Evolutionary conservation across 2,329 filamentous ascomycete species (phyloP), one percentile per base, ranked within the genome.

Genomic region (Elsinoe necatrix): DNA sequence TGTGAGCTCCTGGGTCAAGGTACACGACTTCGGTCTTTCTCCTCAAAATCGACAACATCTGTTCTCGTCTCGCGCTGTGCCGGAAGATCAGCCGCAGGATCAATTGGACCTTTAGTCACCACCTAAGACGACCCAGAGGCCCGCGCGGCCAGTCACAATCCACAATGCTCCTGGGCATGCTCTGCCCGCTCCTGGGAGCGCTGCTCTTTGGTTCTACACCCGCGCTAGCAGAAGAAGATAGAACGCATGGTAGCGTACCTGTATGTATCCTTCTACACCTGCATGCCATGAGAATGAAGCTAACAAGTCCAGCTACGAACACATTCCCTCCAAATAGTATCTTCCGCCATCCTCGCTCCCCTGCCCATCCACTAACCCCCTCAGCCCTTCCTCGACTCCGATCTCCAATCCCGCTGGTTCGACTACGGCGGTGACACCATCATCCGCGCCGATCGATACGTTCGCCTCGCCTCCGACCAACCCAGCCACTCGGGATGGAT

Each of bases 351-450:
- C 37, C 52, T 58, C 42, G 55, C 39, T 8, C 23, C 21, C 20
- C 50, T 29, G 18, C 21, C 23, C 41, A 29, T 25, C 16, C 14
- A 52, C 31, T 34, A 23, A 35, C 29, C 34, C 12, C 45, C 14
- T 20, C 68, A 96, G 87, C 93, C 93, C 61, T 98, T 96, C 74
- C 83, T 98, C 65, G 93, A 98, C 75, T 93, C 90, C 60, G 93
- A 97, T 72, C 91, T 97, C 85, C 87, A 95, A 76, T 95, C 89
- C 76, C 86, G 93, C 70, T 98, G 93, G 92, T 98, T 92, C 75
- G 93, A 98, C 76, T 98, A 95, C 80, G 93, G 93, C 69, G 93
- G 92, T 69, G 90, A 95, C 75, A 89, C 92, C 39, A 85, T 98
- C 66, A 81, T 96, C 67, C 79, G 83, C 63, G 80, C 82, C 61